These are phyloP conservation scores for Ceratocystis destructans DNA, from an alignment of 2,329 filamentous ascomycete species.

Conservation along the genomic window DNA sequence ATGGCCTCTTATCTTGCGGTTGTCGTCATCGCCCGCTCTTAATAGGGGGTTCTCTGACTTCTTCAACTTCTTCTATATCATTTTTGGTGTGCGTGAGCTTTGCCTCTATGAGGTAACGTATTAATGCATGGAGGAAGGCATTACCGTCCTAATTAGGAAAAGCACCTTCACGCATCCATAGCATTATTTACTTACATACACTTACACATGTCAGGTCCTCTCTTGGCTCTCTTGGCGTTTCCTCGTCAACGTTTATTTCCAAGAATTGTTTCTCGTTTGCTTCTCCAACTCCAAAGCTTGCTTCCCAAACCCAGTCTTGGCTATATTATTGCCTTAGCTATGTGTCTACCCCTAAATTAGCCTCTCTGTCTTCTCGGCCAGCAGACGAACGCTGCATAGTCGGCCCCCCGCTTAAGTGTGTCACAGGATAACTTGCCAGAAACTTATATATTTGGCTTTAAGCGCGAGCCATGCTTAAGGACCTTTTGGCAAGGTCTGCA, in stretches of 20 bases:
- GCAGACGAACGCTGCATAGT: not conserved
- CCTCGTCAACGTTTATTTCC: not conserved
- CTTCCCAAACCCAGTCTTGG: not conserved
- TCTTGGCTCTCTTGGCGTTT: not conserved
- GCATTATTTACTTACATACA: not conserved
- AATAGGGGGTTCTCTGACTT: not conserved
- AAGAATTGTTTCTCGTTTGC: not conserved
- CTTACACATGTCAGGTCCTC: constrained; percentile 3
- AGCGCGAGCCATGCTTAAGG: not conserved
- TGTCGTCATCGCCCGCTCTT: not conserved
- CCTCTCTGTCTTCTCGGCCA: not conserved
- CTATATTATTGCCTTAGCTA: no score
- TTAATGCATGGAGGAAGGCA: not conserved
- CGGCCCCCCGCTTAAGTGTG: not conserved
- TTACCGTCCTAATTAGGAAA: not conserved
- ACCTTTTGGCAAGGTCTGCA: not conserved
- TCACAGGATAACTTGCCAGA: not conserved
- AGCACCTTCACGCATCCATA: not conserved
- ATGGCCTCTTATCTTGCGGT: not conserved
- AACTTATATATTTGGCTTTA: not conserved
- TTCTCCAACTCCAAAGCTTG: not conserved
- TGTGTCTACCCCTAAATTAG: not conserved
- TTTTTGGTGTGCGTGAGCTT: not conserved
- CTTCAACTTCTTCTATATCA: not conserved
- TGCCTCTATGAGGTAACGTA: not conserved